Base-by-base conservation (phyloP, 1,139 yeast species). In the Diutina mesorugosa region DNA sequence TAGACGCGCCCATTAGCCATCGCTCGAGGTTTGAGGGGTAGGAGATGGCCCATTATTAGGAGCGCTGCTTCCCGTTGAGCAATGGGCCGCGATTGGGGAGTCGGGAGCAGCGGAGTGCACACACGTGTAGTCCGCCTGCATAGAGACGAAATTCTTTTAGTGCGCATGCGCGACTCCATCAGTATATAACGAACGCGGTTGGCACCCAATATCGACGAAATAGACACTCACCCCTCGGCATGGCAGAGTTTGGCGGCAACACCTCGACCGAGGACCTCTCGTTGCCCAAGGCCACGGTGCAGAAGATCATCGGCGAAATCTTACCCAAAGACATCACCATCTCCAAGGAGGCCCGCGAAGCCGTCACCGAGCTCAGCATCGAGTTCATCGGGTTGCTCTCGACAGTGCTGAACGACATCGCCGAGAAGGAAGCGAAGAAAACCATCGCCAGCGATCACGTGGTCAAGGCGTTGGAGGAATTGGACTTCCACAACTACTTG, bases 381-480 rank as follows among this genome's bases (percentile, higher is more conserved):
- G 97, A 90, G 70, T 93, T 93, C 67, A 87, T 95, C 59, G 93
- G 93, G 95, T 90, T 93, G 61, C 74, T 93, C 56, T 87, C 97
- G 12, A 88, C 96, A 3, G 96, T 90, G 70, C 87, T 95, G 59
- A 91, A 95, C 66, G 99, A 95, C 62, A 90, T 93, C 62, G 98
- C 99, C 1, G 99, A 93, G 66, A 87, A 87, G 65, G 99, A 93
- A 67, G 86, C 96, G 56, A 93, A 93, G 70, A 95, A 93, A 71
- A 93, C 99, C 8, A 93, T 93, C 56, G 96, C 97, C 0, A 87
- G 96, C 1, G 99, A 93, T 67, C 99, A 93, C 69, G 98, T 93
- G 54, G 81, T 93, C 60, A 87, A 86, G 66, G 98, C 99, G 0
- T 75, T 93, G 56, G 86, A 84, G 61, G 96, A 89, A 64, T 76